These are phyloP conservation scores for Yamadazyma oceani DNA, from an alignment of 1,139 yeast genomes.

Conservation along the genomic window DNA sequence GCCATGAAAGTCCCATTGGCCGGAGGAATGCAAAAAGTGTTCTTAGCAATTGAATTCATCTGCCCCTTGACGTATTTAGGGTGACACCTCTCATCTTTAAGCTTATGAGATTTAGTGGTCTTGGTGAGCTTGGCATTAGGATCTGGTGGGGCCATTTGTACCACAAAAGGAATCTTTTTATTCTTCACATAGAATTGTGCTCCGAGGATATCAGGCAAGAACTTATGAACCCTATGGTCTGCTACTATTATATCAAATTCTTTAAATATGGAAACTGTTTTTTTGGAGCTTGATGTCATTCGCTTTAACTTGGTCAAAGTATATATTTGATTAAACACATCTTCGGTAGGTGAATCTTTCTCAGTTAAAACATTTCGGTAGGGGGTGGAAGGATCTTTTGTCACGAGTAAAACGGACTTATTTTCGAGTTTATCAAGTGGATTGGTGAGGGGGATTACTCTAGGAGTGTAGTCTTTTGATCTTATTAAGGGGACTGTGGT, in stretches of 20 bases:
- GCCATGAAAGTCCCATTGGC: slow-evolving; percentile 53
- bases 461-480: slow-evolving; percentile 58
- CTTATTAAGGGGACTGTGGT: slow-evolving; percentile 48
- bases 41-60: slow-evolving; percentile 57
- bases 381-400: slow-evolving; percentile 65
- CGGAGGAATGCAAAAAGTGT: slow-evolving; percentile 60
- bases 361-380: slow-evolving; percentile 49
- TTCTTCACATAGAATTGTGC: slow-evolving; percentile 56
- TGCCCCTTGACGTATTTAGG: slow-evolving; percentile 61
- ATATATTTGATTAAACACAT: slow-evolving; percentile 55
- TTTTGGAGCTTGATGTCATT: slow-evolving; percentile 43
- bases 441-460: slow-evolving; percentile 62
- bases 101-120: slow-evolving; percentile 35
- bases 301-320: slow-evolving; percentile 57
- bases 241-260: slow-evolving; percentile 67
- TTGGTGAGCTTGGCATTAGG: slow-evolving; percentile 37
- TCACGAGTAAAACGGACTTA: slow-evolving; percentile 55
- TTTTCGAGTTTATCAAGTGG: slow-evolving; percentile 47
- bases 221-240: slow-evolving; percentile 62
- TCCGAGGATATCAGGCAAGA: slow-evolving; percentile 57
- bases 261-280: slow-evolving; percentile 44
- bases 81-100: slow-evolving; percentile 58
- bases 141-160: slow-evolving; percentile 61
- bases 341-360: slow-evolving; percentile 56
- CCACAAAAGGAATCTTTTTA: slow-evolving; percentile 61